Evolutionary conservation across 2,329 filamentous ascomycete genomes (phyloP), one percentile per base, ranked within the genome.

Genomic region (Diaporthe helianthi): DNA sequence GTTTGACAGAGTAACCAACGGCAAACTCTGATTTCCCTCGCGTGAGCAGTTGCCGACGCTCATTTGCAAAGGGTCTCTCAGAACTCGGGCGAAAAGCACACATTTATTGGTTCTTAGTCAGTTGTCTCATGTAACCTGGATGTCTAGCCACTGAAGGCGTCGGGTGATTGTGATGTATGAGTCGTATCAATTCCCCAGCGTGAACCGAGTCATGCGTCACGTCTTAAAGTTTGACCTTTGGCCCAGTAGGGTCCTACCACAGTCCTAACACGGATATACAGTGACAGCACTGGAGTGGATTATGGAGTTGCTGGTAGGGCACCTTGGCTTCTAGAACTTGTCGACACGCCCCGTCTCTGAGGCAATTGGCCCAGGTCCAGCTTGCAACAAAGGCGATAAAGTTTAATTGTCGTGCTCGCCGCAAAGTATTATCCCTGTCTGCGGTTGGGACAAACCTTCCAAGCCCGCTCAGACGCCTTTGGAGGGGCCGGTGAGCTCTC

Each of bases 201-300:
- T 17, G 31, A 17, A 24, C 38, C 55, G 55, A 47, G 38, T 61
- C 41, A 61, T 63, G 44, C 12, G 29, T 36, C 41, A 13, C 12
- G 31, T 63, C 44, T 63, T 63, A 47, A 49, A 49, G 29, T 63
- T 63, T 63, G 58, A 46, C 15, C 19, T 36, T 19, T 36, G 41
- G 7, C 38, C 41, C 31, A 33, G 38, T 44, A 63, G 19, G n/a
- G 33, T 63, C 58, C 29, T 63, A 63, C 38, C 44, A 29, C 41
- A 47, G 26, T 22, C 5, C 58, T 22, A 15, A 47, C 12, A 36
- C n/a, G 44, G 36, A 63, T 5, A 44, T 9, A 44, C 1, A 24
- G 7, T 63, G 44, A 24, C 26, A 15, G 36, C 13, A 38, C 36
- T 38, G 5, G 1, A 38, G 22, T 49, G 44, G 58, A 24, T 38